Conservation (phyloP, 805 yeast genomes). For the Teunomyces tritomae region DNA sequence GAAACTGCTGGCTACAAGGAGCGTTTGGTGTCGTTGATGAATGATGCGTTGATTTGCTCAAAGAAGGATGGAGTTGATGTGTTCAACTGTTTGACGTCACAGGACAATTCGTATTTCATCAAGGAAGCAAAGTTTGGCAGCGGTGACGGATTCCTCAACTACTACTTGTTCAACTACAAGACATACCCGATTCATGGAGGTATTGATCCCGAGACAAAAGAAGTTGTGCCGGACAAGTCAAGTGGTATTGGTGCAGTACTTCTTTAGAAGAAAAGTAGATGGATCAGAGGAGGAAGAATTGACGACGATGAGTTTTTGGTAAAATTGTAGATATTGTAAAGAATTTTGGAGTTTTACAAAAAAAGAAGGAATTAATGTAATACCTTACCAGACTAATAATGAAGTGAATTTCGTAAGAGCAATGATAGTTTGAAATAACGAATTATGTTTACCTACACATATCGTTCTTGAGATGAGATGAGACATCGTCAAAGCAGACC, state of each 20-base stretch:
- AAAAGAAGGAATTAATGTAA: background rate
- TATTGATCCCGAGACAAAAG: slow-evolving; percentile 51
- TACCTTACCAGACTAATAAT: too few relatives aligned
- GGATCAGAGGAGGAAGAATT: too few relatives aligned
- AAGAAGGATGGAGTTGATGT: slow-evolving; percentile 75
- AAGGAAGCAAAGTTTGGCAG: slow-evolving; percentile 83
- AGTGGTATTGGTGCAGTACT: slow-evolving; percentile 92
- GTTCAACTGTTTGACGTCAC: slow-evolving; percentile 87
- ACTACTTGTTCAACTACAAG: slow-evolving; percentile 86
- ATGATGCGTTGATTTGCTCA: slow-evolving; percentile 75
- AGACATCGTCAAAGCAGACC: too few relatives aligned
- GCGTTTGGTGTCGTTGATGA: slow-evolving; percentile 60
- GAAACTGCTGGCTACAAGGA: slow-evolving; percentile 47
- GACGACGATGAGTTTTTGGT: too few relatives aligned
- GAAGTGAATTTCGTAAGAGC: too few relatives aligned
- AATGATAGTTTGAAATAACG: too few relatives aligned
- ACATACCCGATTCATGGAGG: slow-evolving; percentile 85
- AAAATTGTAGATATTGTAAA: too few relatives aligned
- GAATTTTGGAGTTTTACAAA: background rate
- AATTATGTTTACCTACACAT: too few relatives aligned
- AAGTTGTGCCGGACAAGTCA: slow-evolving; percentile 49
- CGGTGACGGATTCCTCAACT: slow-evolving; percentile 91
- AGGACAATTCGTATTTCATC: slow-evolving; percentile 83
- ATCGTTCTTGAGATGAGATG: too few relatives aligned
- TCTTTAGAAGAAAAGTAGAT: slow-evolving; percentile 40